phyloP scores from a whole-genome alignment of 2,329 filamentous ascomycete genomes.

The Neonectria punicea region DNA sequence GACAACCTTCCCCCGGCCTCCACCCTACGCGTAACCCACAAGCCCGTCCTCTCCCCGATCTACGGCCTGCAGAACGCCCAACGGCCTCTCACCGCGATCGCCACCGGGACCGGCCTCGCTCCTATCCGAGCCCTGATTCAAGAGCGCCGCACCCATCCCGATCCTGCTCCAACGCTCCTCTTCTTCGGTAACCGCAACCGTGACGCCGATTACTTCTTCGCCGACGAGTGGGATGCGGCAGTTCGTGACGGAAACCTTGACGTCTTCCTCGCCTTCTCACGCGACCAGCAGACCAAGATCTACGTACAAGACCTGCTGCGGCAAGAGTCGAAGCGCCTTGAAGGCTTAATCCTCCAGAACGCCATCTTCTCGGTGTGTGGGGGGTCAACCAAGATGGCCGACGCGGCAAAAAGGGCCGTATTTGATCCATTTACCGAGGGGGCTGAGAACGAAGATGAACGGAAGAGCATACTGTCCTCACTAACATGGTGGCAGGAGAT shows the following conservation, averaged over 20 bases:
- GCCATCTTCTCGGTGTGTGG: constrained; percentile 66
- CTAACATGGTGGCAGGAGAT: constrained; percentile 68
- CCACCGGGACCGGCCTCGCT: constrained; percentile 87
- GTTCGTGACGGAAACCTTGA: constrained; percentile 39
- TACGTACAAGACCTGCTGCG: constrained; percentile 68
- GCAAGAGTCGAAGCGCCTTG: constrained; percentile 50
- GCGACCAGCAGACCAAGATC: constrained; percentile 59
- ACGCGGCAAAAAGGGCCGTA: constrained; percentile 63
- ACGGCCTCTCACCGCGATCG: constrained; percentile 78
- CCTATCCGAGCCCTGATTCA: constrained; percentile 85
- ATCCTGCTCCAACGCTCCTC: constrained; percentile 62
- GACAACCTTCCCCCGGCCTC: constrained; percentile 69
- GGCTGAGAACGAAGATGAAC: constrained; percentile 49
- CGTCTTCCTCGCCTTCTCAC: constrained; percentile 60
- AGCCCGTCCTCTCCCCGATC: constrained; percentile 57
- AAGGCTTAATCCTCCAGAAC: constrained; percentile 47
- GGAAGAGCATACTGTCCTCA: constrained; percentile 50
- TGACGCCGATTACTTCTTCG: constrained; percentile 83
- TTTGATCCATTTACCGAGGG: constrained; percentile 58
- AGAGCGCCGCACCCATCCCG: constrained; percentile 64
- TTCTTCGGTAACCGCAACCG: constrained; percentile 88
- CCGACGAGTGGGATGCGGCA: constrained; percentile 73
- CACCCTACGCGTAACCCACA: constrained; percentile 68
- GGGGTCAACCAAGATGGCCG: constrained; percentile 68
- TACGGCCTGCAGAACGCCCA: constrained; percentile 49